Percentiles rank a stretch among this genome's conserved stretches.
Evolutionary conservation across 2,329 filamentous ascomycete genomes (phyloP).

Genomic region (Sporothrix dimorphospora): DNA sequence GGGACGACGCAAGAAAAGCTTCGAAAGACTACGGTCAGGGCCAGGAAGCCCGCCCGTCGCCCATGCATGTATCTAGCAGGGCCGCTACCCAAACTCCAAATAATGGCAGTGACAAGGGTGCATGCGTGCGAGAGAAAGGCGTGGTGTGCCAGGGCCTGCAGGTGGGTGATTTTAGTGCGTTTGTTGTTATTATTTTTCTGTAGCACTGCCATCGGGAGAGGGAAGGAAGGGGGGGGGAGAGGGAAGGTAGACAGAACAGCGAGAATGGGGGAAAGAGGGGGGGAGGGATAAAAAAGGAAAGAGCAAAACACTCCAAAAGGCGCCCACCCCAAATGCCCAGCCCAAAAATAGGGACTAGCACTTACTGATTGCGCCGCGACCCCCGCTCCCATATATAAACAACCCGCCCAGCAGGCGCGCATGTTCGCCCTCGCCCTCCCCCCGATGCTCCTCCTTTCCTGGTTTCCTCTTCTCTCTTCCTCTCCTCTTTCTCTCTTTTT

Average conservation of each 20-base stretch:
- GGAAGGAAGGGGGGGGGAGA: neutral
- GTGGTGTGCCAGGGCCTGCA: neutral
- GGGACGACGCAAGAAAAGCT: constrained; percentile 4
- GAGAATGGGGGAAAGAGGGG: constrained; percentile 2
- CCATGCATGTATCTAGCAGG: constrained; percentile 4
- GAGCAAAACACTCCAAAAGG: constrained; percentile 12
- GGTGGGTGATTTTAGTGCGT: constrained; percentile 14
- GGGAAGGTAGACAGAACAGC: neutral
- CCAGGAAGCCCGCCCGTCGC: constrained; percentile 8
- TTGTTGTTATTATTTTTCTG: constrained; percentile 17
- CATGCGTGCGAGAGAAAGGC: neutral
- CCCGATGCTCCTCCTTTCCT: constrained; percentile 46
- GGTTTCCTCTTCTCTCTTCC: constrained; percentile 30
- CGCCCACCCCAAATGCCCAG: constrained; percentile 23
- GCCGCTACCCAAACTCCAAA: constrained; percentile 1
- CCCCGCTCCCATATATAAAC: constrained; percentile 64
- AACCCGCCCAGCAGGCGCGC: constrained; percentile 58
- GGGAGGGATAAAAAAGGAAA: constrained; percentile 16
- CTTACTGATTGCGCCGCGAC: constrained; percentile 61
- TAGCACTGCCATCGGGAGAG: neutral
- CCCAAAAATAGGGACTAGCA: constrained; percentile 21
- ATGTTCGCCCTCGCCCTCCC: constrained; percentile 45
- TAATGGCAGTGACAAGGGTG: constrained; percentile 11
- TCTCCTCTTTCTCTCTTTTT: constrained; percentile 20
- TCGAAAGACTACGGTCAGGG: neutral